Base-by-base conservation (phyloP, 192 early-diverging fungal genomes). In the Rhizophagus prolifer region DNA sequence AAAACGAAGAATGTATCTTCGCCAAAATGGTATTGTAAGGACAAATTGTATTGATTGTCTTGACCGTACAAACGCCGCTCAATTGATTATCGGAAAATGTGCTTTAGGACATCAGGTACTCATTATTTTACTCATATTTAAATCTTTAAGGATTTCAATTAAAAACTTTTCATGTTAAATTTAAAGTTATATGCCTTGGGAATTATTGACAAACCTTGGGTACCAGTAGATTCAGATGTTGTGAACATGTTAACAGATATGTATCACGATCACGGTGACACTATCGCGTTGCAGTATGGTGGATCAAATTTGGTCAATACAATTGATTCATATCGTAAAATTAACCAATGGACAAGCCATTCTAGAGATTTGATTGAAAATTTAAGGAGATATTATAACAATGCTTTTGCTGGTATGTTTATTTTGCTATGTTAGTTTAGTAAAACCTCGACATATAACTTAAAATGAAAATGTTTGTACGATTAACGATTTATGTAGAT, bases 31-130 rank as follows among this genome's bases (percentile, higher is more conserved):
- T 30, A 89, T 98, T 7, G 87, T 97, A 5, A 88, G 97, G 21
- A 97, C 95, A 71, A 99, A 99, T 78, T 99, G 97, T 73, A 97
- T 99, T 67, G 97, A 99, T 79, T 99, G 97, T 84, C 78, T 99
- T 25, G 97, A 99, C 82, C 91, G 97, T 67, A 99, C 97, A 0
- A 99, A 99, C 76, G 96, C 97, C 0, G 97, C 97, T 0, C 96
- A 98, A 74, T 95, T 96, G 74, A 88, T 98, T 41, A 94, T 97
- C 81, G 96, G 95, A 19, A 98, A 98, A 80, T 92, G 92, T 54
- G 97, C 95, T 4, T 85, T 99, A 10, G 96, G 93, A 1, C 91
- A 97, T 79, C 97, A 93, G 81, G 82, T 88, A 67, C 59, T 31
- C 28, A 14, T 12, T 12, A 2, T 5, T 50, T 71, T 36, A 14